Percentiles rank a stretch among this genome's conserved stretches.
phyloP scores from a whole-genome alignment of 371 early-diverging fungal species.

The Mortierella sp. region DNA sequence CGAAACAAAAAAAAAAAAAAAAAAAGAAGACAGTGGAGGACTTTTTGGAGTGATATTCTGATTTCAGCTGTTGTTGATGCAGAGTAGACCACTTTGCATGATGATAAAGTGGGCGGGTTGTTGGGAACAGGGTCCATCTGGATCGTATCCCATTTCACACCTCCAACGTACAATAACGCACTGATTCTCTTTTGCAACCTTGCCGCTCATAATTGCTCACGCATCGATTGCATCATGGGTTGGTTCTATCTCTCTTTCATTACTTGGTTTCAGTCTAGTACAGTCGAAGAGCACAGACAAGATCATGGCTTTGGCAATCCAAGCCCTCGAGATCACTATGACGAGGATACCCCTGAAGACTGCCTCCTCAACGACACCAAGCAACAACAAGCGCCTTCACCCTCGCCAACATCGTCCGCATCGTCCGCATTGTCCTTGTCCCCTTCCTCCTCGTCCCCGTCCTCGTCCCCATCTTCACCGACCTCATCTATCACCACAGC shows the following conservation, averaged over 20 bases:
- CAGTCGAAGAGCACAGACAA: neutral
- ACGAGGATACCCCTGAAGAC: conserved; percentile 3
- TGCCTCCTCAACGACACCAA: neutral
- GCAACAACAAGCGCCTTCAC: neutral
- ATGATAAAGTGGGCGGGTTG: conserved; percentile 10
- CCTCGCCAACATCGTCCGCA: neutral
- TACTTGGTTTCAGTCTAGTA: neutral
- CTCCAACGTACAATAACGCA: neutral
- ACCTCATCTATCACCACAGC: neutral
- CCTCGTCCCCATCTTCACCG: neutral
- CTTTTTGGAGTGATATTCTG: neutral
- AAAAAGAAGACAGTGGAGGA: neutral
- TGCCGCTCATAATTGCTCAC: neutral
- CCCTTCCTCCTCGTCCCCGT: conserved; percentile 2
- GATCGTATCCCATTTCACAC: neutral
- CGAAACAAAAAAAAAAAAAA: neutral
- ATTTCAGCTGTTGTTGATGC: conserved; percentile 9
- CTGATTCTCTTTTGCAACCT: neutral
- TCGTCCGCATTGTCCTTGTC: conserved; percentile 4
- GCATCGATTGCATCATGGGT: conserved; percentile 4
- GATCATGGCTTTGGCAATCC: neutral
- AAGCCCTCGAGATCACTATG: neutral
- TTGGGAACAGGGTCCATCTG: conserved; percentile 14
- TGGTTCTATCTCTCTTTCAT: neutral
- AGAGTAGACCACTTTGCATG: conserved; percentile 3